phyloP scores from a whole-genome alignment of 805 yeast genomes.

The Sugiyamaella valdiviana region DNA sequence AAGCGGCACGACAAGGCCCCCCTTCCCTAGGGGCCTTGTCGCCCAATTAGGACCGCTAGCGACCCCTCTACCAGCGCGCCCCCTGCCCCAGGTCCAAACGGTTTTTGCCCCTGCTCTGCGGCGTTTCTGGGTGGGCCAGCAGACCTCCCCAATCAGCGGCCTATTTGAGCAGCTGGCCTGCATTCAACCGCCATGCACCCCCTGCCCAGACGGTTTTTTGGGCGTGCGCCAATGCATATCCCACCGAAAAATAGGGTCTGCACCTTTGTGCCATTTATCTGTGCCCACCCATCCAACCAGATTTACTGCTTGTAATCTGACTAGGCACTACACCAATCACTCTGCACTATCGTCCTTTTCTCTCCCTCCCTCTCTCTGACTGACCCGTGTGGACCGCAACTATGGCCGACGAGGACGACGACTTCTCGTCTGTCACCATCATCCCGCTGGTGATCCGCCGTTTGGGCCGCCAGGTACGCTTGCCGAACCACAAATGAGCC shows the following conservation, averaged over 20 bases:
- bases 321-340: not conserved
- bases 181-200: too few relatives aligned
- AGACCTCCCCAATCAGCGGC: not conserved
- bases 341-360: not conserved
- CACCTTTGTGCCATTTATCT: not conserved
- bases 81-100: not conserved
- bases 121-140: not conserved
- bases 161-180: too few relatives aligned
- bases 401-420: constrained; percentile 2
- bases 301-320: too few relatives aligned
- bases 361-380: not conserved
- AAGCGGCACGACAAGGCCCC: not conserved
- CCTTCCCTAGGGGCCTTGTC: too few relatives aligned
- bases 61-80: too few relatives aligned
- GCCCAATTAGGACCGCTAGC: too few relatives aligned
- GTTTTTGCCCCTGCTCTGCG: not conserved
- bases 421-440: constrained; percentile 5
- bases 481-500: not conserved
- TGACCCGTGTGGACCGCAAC: not conserved
- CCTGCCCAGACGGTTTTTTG: not conserved
- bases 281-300: too few relatives aligned
- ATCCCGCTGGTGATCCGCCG: constrained; percentile 15
- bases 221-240: not conserved
- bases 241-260: not conserved
- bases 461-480: constrained; percentile 12